phyloP scores from a whole-genome alignment of 129 eudicot genomes.

The Flaveria trinervia region DNA sequence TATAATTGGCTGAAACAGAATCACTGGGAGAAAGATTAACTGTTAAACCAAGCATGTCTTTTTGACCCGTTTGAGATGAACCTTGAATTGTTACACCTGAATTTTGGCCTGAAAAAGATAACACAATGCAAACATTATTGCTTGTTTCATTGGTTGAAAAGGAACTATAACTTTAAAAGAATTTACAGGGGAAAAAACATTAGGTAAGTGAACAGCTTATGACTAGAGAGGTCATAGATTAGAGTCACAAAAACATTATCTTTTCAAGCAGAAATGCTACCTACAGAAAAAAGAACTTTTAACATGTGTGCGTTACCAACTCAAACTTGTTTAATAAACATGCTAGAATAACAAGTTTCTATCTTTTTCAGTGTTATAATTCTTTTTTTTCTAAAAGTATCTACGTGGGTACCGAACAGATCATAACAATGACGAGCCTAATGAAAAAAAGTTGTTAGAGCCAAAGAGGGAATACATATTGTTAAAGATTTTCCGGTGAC shows the following conservation, averaged over 20 bases:
- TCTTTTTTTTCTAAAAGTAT: neutral
- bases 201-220: conserved; percentile 1
- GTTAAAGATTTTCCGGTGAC: conserved; percentile 8
- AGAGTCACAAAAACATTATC: conserved; percentile 16
- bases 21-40: conserved; percentile 26
- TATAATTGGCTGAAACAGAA: conserved; percentile 28
- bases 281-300: neutral
- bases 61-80: conserved; percentile 40
- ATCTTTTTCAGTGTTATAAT: neutral
- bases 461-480: conserved; percentile 19
- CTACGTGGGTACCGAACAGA: neutral
- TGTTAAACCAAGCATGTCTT: conserved; percentile 19
- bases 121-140: conserved; percentile 2
- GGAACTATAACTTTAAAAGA: neutral
- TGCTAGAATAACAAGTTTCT: conserved; percentile 1
- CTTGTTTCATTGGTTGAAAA: neutral
- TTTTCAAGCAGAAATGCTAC: conserved; percentile 2
- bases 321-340: neutral
- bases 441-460: conserved; percentile 7
- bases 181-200: neutral
- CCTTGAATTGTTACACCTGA: conserved; percentile 39
- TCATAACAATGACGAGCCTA: neutral
- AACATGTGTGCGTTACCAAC: neutral
- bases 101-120: conserved; percentile 48
- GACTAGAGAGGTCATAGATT: too few relatives aligned